Percentiles rank a stretch among this genome's conserved stretches.
Conservation (phyloP, 106 monocot genomes). For the Apostasia shenzhenica region DNA sequence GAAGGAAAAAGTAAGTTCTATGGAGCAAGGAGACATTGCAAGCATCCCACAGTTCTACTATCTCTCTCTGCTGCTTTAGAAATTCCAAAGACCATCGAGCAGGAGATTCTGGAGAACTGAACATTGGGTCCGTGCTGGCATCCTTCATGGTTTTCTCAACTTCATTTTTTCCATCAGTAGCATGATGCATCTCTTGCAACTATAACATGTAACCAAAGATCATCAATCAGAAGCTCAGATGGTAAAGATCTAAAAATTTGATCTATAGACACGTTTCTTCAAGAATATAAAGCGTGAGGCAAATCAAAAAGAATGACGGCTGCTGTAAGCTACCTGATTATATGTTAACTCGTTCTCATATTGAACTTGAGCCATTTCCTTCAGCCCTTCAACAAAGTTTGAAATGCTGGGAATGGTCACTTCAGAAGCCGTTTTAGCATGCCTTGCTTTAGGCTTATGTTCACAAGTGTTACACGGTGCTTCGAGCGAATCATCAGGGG, state of each 20-base stretch:
- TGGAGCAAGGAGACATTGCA: constrained; percentile 83
- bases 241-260: background rate
- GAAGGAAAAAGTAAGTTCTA: constrained; percentile 85
- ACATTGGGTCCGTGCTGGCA: constrained; percentile 17
- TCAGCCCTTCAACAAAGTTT: constrained; percentile 28
- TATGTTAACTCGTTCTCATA: constrained; percentile 19
- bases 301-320: background rate
- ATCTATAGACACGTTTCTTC: background rate
- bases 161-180: constrained; percentile 5
- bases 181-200: constrained; percentile 28
- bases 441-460: constrained; percentile 9
- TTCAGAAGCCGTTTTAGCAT: constrained; percentile 15
- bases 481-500: background rate
- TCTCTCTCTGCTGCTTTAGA: constrained; percentile 58
- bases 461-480: background rate
- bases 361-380: constrained; percentile 34
- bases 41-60: constrained; percentile 74
- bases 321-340: constrained; percentile 20
- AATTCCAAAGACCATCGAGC: constrained; percentile 55
- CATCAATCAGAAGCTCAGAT: background rate
- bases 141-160: constrained; percentile 29
- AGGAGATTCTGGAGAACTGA: constrained; percentile 29
- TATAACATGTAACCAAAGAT: background rate
- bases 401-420: constrained; percentile 17
- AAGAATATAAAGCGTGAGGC: background rate